Conservation (phyloP, 2,329 filamentous ascomycete genomes). For the Fusarium irregulare region DNA sequence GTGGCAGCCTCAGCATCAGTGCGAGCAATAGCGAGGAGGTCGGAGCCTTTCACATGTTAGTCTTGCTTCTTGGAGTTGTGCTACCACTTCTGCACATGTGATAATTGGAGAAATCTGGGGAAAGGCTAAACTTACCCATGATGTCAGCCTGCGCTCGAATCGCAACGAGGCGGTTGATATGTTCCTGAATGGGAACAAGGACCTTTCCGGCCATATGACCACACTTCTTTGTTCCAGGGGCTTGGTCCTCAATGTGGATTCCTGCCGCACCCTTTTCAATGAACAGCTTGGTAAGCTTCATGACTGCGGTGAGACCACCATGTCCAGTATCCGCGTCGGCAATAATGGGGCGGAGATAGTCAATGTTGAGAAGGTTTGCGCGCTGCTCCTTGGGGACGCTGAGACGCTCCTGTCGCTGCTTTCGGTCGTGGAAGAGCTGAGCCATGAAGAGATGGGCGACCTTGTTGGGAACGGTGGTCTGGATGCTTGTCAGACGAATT, state of each 20-base stretch:
- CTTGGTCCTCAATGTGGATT: conserved; percentile 99
- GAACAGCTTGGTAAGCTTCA: conserved; percentile 99
- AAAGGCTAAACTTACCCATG: conserved; percentile 73
- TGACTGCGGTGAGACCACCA: conserved; percentile 96
- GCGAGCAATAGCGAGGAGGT: conserved; percentile 90
- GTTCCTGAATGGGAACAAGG: conserved; percentile 94
- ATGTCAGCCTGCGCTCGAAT: conserved; percentile 98
- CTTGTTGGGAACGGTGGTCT: conserved; percentile 99
- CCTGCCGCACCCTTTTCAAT: conserved; percentile 95
- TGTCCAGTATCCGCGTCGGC: conserved; percentile 98
- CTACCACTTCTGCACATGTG: conserved; percentile 21
- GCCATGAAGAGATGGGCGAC: conserved; percentile 98
- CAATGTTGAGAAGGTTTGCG: conserved; percentile 78
- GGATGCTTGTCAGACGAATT: conserved; percentile 47
- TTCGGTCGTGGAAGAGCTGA: conserved; percentile 99
- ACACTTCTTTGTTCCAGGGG: conserved; percentile 98
- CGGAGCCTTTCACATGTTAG: conserved; percentile 66
- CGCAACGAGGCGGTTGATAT: conserved; percentile 96
- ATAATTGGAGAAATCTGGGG: conserved; percentile 18
- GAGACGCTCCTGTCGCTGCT: conserved; percentile 95
- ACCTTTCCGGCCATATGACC: conserved; percentile 99
- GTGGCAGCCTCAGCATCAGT: conserved; percentile 98
- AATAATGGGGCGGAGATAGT: conserved; percentile 95
- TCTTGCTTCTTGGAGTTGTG: not conserved
- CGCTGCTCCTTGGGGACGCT: conserved; percentile 79